Percentiles rank a stretch among this genome's conserved stretches.
phyloP scores from a whole-genome alignment of 1,284 basidiomycete species.

The Naganishia albida region DNA sequence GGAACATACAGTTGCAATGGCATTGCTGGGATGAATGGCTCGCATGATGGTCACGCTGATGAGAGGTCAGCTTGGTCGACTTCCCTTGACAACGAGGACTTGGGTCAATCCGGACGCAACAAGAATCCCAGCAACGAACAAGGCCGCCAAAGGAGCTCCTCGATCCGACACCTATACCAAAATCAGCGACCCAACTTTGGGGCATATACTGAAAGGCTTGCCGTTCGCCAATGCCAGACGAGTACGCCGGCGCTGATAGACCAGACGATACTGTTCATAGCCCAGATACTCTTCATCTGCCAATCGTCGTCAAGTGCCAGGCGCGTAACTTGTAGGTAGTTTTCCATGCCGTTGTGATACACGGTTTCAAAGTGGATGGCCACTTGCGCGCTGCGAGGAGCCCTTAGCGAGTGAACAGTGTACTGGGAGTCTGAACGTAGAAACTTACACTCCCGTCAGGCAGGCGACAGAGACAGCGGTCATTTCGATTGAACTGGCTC shows the following conservation, averaged over 20 bases:
- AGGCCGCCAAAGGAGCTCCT: too few species aligned
- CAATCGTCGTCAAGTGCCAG: slow-evolving; percentile 17
- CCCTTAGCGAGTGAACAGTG: background rate
- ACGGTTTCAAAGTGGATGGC: slow-evolving; percentile 11
- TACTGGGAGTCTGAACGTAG: background rate
- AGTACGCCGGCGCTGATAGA: background rate
- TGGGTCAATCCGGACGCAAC: slow-evolving; percentile 1
- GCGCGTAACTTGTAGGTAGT: slow-evolving; percentile 14
- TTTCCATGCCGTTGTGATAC: slow-evolving; percentile 6
- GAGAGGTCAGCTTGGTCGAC: too few species aligned
- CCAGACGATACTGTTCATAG: slow-evolving; percentile 8
- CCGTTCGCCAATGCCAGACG: slow-evolving; percentile 11
- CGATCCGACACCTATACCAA: too few species aligned
- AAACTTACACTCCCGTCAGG: slow-evolving; percentile 1
- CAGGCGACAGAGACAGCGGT: slow-evolving; percentile 3
- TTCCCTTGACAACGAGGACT: background rate
- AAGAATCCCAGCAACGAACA: background rate
- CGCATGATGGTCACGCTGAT: slow-evolving; percentile 3
- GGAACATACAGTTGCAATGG: background rate
- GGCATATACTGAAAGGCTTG: background rate
- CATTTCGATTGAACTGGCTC: slow-evolving; percentile 5
- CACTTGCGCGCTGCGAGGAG: background rate
- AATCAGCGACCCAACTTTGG: too few species aligned
- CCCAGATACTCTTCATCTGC: slow-evolving; percentile 26
- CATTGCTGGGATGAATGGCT: background rate